phyloP scores from a whole-genome alignment of 768 basidiomycete species.

The Nevesoporus exiguus region DNA sequence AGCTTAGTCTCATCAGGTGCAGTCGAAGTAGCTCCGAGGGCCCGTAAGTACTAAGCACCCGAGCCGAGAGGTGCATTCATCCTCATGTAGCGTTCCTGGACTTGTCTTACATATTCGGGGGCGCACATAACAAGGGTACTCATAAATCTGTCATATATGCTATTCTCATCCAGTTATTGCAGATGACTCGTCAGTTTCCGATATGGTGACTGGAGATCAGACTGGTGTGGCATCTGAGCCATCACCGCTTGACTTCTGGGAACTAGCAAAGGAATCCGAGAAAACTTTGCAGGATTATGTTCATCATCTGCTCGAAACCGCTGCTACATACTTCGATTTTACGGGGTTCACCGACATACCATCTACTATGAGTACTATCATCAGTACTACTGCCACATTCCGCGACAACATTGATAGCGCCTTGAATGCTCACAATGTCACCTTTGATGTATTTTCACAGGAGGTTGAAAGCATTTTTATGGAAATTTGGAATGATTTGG shows the following conservation, averaged over 20 bases:
- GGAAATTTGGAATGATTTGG: neutral
- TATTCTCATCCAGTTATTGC: neutral
- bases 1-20: neutral
- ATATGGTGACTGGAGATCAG: neutral
- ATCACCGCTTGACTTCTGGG: slow-evolving; percentile 12
- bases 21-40: neutral
- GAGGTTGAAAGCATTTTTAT: slow-evolving; percentile 13
- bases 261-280: neutral
- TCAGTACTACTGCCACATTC: slow-evolving; percentile 8
- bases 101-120: neutral
- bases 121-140: neutral
- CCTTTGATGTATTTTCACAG: slow-evolving; percentile 1
- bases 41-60: neutral
- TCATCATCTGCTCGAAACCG: slow-evolving; percentile 3
- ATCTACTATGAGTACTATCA: slow-evolving; percentile 5
- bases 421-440: slow-evolving; percentile 1
- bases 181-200: neutral
- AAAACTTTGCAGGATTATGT: slow-evolving; percentile 6
- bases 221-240: neutral
- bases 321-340: neutral
- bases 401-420: slow-evolving; percentile 2
- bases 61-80: neutral
- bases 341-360: slow-evolving; percentile 1
- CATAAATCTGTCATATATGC: neutral
- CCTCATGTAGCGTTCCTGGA: neutral